These are phyloP conservation scores for Colletotrichum horii DNA, from an alignment of 2,329 filamentous ascomycete species.

Conservation along the genomic window DNA sequence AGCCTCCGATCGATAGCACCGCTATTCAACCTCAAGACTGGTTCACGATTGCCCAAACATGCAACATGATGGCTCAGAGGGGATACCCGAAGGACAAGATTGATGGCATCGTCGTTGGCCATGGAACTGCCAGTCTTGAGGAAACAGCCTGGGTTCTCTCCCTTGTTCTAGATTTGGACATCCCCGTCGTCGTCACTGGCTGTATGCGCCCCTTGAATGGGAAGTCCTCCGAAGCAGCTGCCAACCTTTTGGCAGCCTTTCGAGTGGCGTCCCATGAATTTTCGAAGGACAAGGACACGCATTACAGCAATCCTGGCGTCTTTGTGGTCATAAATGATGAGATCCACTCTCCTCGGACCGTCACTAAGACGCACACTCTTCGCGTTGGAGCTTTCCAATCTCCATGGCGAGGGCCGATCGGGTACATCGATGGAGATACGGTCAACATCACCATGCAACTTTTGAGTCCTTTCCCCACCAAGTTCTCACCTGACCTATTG, in stretches of 20 bases:
- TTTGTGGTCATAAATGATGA: constrained; percentile 4
- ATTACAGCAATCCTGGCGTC: background rate
- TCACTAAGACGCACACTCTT: constrained; percentile 8
- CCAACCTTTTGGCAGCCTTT: constrained; percentile 4
- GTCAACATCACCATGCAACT: background rate
- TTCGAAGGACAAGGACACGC: background rate
- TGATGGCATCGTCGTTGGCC: background rate
- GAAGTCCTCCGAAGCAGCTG: background rate
- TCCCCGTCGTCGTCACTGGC: background rate
- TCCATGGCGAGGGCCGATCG: background rate
- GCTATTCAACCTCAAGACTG: background rate
- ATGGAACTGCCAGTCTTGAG: constrained; percentile 10
- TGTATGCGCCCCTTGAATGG: background rate
- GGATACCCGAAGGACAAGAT: background rate
- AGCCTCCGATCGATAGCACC: constrained; percentile 1
- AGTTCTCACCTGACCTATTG: background rate
- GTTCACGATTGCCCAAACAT: background rate
- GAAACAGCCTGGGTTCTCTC: constrained; percentile 5
- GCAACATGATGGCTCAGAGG: background rate
- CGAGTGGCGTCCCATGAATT: background rate
- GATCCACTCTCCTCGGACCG: background rate
- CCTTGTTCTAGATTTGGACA: background rate
- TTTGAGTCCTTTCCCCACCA: background rate
- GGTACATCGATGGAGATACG: background rate
- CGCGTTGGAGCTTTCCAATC: constrained; percentile 1